These are phyloP conservation scores for Globisporangium okanoganense DNA, from an alignment of 352 stramenopile genomes.

Conservation along the genomic window DNA sequence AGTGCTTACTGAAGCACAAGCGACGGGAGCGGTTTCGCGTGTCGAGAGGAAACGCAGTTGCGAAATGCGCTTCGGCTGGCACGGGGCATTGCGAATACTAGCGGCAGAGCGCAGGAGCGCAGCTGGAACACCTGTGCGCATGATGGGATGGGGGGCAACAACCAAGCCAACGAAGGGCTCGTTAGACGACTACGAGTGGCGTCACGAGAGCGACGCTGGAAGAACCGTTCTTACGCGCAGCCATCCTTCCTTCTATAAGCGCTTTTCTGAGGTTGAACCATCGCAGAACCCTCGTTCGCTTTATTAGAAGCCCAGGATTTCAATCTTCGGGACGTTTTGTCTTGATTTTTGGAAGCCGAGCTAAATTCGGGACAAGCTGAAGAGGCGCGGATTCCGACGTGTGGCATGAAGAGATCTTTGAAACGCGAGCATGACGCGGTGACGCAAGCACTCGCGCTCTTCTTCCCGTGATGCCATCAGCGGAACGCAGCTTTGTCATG, in stretches of 20 bases:
- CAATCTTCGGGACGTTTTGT: conserved; percentile 5
- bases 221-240: background rate
- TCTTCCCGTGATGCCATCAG: background rate
- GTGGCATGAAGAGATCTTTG: background rate
- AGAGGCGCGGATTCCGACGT: conserved; percentile 15
- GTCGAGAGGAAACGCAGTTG: conserved; percentile 13
- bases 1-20: background rate
- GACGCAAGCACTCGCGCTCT: background rate
- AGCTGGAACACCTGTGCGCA: conserved; percentile 7
- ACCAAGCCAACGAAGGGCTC: background rate
- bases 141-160: background rate
- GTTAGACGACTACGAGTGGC: background rate
- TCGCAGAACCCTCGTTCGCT: background rate
- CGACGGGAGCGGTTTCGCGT: conserved; percentile 9
- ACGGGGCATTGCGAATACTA: background rate
- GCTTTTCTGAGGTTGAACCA: conserved; percentile 1
- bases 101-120: conserved; percentile 3
- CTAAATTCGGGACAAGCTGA: conserved; percentile 4
- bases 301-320: background rate
- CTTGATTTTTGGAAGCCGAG: conserved; percentile 2
- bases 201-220: no score
- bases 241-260: background rate
- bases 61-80: conserved; percentile 4
- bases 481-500: background rate
- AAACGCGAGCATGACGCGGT: conserved; percentile 7